Conservation (phyloP, 495 filamentous ascomycete genomes). For the Xylaria sp. region DNA sequence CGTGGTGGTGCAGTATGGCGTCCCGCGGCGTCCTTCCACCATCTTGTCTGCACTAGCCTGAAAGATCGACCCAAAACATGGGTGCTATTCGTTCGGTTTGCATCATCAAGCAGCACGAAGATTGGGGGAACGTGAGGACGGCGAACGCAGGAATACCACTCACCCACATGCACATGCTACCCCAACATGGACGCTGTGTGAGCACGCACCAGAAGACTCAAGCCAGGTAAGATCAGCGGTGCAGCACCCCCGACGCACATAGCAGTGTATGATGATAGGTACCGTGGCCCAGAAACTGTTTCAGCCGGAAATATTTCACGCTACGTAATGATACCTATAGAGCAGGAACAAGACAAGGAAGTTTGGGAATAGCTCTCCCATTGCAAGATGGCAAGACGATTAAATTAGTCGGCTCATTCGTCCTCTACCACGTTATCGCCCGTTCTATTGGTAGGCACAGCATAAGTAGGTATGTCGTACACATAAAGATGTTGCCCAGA, state of each 20-base stretch:
- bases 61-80: neutral
- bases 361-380: slow-evolving; percentile 11
- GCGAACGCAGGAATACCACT: slow-evolving; percentile 25
- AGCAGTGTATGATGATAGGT: slow-evolving; percentile 15
- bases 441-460: neutral
- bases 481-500: neutral
- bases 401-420: neutral
- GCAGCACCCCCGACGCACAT: slow-evolving; percentile 17
- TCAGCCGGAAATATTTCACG: slow-evolving; percentile 22
- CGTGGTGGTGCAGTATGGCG: neutral
- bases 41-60: neutral
- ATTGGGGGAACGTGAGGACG: slow-evolving; percentile 20
- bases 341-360: slow-evolving; percentile 7
- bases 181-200: neutral
- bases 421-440: slow-evolving; percentile 1
- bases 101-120: slow-evolving; percentile 20
- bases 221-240: slow-evolving; percentile 28
- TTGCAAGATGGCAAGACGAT: neutral
- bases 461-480: slow-evolving; percentile 8
- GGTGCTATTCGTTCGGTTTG: slow-evolving; percentile 6
- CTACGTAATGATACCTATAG: neutral
- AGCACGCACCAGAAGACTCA: slow-evolving; percentile 3
- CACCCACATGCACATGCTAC: slow-evolving; percentile 25
- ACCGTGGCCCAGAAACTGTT: slow-evolving; percentile 27
- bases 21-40: neutral